phyloP scores from a whole-genome alignment of 2,329 filamentous ascomycete genomes.

The Mollisia scopiformis region DNA sequence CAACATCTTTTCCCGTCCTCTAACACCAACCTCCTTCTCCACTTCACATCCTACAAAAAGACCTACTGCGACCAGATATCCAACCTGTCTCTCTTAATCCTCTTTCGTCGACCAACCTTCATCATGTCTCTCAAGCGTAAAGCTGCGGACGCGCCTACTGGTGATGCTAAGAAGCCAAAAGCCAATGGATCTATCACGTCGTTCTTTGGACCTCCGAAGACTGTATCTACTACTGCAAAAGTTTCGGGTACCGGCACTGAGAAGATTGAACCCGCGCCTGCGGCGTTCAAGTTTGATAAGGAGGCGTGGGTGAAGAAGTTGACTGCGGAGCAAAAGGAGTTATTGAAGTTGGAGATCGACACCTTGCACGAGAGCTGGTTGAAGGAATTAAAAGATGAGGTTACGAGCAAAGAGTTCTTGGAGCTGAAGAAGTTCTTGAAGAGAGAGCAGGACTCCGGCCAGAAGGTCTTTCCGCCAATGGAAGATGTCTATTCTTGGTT shows the following conservation, averaged over 20 bases:
- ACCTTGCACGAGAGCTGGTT: slow-evolving; percentile 93
- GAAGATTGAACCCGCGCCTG: slow-evolving; percentile 19
- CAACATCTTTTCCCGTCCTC: background rate
- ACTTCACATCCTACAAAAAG: slow-evolving; percentile 3
- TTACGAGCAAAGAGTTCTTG: slow-evolving; percentile 79
- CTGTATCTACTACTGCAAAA: slow-evolving; percentile 43
- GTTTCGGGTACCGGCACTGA: slow-evolving; percentile 33
- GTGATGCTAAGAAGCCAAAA: slow-evolving; percentile 71
- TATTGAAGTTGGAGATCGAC: slow-evolving; percentile 88
- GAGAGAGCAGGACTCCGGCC: slow-evolving; percentile 71
- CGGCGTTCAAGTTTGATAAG: slow-evolving; percentile 75
- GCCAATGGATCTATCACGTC: slow-evolving; percentile 80
- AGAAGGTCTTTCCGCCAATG: slow-evolving; percentile 84
- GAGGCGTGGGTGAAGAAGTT: slow-evolving; percentile 83
- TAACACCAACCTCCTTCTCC: slow-evolving; percentile 5
- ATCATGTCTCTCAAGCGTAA: slow-evolving; percentile 65
- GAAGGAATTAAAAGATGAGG: slow-evolving; percentile 82
- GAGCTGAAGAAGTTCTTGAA: slow-evolving; percentile 86
- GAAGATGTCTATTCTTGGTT: slow-evolving; percentile 96
- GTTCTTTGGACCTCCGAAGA: slow-evolving; percentile 74
- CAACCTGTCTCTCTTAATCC: slow-evolving; percentile 28
- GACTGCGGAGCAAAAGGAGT: slow-evolving; percentile 76
- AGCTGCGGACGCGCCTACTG: slow-evolving; percentile 49
- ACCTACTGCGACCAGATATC: background rate
- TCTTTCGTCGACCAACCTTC: slow-evolving; percentile 9